A percentile compares a stretch with the other conserved stretches of the same genome.
Evolutionary conservation across 2,329 filamentous ascomycete genomes (phyloP).

Genomic region (Ramichloridium luteum): DNA sequence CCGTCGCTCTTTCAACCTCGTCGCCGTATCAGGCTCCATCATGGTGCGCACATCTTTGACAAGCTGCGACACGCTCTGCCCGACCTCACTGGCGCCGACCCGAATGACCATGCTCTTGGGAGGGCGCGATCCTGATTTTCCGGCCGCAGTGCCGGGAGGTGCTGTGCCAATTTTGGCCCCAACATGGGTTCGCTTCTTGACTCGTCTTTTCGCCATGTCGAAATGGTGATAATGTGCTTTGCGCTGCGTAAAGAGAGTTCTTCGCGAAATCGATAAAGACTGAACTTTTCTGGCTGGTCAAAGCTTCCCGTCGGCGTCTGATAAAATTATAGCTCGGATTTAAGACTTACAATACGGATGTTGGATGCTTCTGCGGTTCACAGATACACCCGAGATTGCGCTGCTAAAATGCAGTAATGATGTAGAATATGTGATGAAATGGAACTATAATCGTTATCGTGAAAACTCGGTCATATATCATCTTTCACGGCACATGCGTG

Average conservation of each 20-base stretch:
- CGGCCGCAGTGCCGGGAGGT: conserved; percentile 33
- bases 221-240: too few relatives aligned
- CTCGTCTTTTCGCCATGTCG: conserved; percentile 68
- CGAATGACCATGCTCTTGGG: conserved; percentile 99
- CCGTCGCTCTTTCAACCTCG: conserved; percentile 75
- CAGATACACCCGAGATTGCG: background rate
- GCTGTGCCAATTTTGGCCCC: conserved; percentile 49
- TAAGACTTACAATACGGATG: too few relatives aligned
- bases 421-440: conserved; percentile 1
- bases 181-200: conserved; percentile 81
- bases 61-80: conserved; percentile 79
- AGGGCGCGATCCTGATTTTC: conserved; percentile 47
- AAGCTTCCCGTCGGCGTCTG: too few relatives aligned
- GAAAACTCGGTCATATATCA: background rate
- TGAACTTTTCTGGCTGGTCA: too few relatives aligned
- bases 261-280: too few relatives aligned
- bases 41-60: conserved; percentile 82
- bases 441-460: background rate
- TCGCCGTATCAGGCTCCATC: conserved; percentile 93
- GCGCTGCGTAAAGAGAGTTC: background rate
- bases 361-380: too few relatives aligned
- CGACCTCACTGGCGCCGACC: conserved; percentile 87
- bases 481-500: too few relatives aligned
- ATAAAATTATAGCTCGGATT: too few relatives aligned
- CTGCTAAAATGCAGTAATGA: background rate